Percentiles rank a stretch among this genome's conserved stretches.
Conservation (phyloP, 176 grass and related monocot species). For the Bothriochloa decipiens region DNA sequence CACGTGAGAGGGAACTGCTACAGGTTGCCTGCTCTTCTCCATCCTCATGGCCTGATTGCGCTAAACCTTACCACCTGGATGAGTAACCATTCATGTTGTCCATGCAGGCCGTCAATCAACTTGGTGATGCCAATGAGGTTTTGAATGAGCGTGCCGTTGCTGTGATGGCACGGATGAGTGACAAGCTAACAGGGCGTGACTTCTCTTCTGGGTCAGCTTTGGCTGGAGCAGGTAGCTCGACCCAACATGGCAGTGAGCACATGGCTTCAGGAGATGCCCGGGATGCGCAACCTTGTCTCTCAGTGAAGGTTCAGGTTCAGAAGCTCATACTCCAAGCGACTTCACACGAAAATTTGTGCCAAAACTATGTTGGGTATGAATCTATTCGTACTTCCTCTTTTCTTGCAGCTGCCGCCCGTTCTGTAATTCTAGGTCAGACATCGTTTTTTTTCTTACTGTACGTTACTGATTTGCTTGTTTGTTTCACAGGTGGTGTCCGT, state of each 20-base stretch:
- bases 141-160: slow-evolving; percentile 93
- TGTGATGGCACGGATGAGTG: slow-evolving; percentile 97
- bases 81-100: slow-evolving; percentile 18
- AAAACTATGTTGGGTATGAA: slow-evolving; percentile 92
- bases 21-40: slow-evolving; percentile 59
- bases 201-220: slow-evolving; percentile 67
- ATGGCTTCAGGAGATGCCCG: slow-evolving; percentile 63
- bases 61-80: not conserved
- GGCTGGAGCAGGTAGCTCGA: slow-evolving; percentile 46
- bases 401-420: slow-evolving; percentile 12
- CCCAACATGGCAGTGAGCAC: slow-evolving; percentile 53
- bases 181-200: slow-evolving; percentile 93
- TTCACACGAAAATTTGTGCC: slow-evolving; percentile 88
- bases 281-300: slow-evolving; percentile 69
- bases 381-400: slow-evolving; percentile 18
- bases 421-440: not conserved
- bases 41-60: slow-evolving; percentile 12
- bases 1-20: slow-evolving; percentile 82
- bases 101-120: slow-evolving; percentile 89
- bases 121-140: slow-evolving; percentile 95
- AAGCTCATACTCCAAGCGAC: slow-evolving; percentile 89
- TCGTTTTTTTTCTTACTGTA: slow-evolving; percentile 25
- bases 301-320: slow-evolving; percentile 87
- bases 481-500: slow-evolving; percentile 82
- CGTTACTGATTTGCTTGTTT: slow-evolving; percentile 34